A percentile compares a stretch with the other conserved stretches of the same genome.
Evolutionary conservation across 2,329 filamentous ascomycete species (phyloP).

Genomic region (Neurospora sp.): DNA sequence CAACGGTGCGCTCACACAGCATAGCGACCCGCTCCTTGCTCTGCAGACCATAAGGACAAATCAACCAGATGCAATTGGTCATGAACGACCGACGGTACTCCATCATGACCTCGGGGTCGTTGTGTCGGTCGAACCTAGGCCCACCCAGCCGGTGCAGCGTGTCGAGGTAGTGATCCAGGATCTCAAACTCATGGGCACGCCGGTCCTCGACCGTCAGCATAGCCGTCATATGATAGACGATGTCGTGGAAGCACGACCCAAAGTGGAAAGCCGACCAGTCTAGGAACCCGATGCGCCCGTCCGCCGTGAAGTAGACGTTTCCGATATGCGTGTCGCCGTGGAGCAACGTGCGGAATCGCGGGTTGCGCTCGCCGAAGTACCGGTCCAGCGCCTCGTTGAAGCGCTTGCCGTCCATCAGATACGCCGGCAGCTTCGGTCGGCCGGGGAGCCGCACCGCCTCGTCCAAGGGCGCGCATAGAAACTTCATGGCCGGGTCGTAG

Average conservation of each 20-base stretch:
- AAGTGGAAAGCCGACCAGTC: slow-evolving; percentile 33
- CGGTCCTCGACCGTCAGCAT: slow-evolving; percentile 29
- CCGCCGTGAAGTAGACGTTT: slow-evolving; percentile 30
- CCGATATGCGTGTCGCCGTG: slow-evolving; percentile 35
- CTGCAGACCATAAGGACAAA: slow-evolving; percentile 23
- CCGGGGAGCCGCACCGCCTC: slow-evolving; percentile 21
- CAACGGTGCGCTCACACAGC: slow-evolving; percentile 25
- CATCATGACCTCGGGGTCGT: slow-evolving; percentile 20
- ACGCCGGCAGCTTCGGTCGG: slow-evolving; percentile 25
- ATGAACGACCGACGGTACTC: slow-evolving; percentile 24
- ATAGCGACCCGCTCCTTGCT: slow-evolving; percentile 24
- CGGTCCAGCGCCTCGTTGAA: slow-evolving; percentile 26
- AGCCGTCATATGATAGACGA: slow-evolving; percentile 30
- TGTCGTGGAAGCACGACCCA: slow-evolving; percentile 32
- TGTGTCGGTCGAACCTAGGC: slow-evolving; percentile 22
- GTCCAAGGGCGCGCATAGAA: slow-evolving; percentile 23
- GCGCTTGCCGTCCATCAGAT: slow-evolving; percentile 26
- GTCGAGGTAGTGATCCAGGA: slow-evolving; percentile 27
- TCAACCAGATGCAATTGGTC: slow-evolving; percentile 23
- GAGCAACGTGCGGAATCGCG: slow-evolving; percentile 28
- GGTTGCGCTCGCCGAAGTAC: slow-evolving; percentile 27
- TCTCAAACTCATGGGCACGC: slow-evolving; percentile 28
- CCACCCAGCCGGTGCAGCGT: slow-evolving; percentile 23
- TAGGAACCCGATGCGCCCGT: slow-evolving; percentile 27
- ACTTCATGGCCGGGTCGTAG: slow-evolving; percentile 27